A percentile compares a stretch with the other conserved stretches of the same genome.
phyloP scores from a whole-genome alignment of 139 green algal genomes.

The Chlorella sp. region DNA sequence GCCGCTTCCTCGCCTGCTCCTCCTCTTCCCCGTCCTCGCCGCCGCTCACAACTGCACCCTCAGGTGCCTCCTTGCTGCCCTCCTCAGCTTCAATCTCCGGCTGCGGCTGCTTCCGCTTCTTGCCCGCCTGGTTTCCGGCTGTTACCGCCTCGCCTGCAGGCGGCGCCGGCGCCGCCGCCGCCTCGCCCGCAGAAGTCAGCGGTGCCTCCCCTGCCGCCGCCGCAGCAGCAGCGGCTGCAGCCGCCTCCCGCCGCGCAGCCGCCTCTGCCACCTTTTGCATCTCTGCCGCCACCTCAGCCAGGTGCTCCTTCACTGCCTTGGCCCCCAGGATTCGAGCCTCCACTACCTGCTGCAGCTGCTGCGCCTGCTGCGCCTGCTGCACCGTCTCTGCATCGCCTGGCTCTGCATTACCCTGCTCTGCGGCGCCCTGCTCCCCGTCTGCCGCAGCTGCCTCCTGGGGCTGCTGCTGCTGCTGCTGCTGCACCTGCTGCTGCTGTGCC shows the following conservation, averaged over 20 bases:
- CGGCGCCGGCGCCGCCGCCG: constrained; percentile 6
- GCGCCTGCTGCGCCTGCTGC: background rate
- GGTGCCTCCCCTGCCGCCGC: background rate
- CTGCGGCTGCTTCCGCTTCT: constrained; percentile 23
- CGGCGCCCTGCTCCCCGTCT: background rate
- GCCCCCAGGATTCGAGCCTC: constrained; percentile 20
- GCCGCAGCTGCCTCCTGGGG: background rate
- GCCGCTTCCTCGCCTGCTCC: background rate
- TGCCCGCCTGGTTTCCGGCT: background rate
- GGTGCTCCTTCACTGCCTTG: constrained; percentile 7
- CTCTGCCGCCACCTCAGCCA: constrained; percentile 25
- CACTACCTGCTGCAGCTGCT: constrained; percentile 7
- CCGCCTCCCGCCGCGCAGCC: background rate
- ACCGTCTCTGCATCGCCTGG: background rate
- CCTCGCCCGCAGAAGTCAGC: background rate
- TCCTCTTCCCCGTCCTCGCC: background rate
- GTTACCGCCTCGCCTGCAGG: background rate
- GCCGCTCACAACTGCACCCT: background rate
- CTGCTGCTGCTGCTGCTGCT: background rate
- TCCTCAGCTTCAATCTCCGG: background rate
- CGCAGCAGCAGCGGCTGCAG: background rate
- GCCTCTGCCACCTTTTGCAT: constrained; percentile 15
- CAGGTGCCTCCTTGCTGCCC: background rate
- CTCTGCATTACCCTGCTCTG: background rate
- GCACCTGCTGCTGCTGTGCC: background rate